Base-by-base conservation (phyloP, 768 basidiomycete genomes). In the Russula sp. region DNA sequence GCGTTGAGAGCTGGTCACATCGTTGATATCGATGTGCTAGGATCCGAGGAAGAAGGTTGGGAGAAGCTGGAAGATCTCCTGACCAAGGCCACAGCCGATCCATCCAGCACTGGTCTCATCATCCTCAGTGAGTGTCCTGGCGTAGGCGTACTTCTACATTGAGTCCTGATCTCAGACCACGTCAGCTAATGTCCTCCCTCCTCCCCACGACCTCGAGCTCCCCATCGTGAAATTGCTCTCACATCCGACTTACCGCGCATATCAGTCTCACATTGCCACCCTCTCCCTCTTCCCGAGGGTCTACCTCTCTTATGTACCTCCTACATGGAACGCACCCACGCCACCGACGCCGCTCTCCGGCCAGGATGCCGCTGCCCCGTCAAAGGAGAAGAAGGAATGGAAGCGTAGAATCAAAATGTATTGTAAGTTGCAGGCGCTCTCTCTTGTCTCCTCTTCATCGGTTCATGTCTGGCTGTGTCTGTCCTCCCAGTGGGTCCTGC, bases 151-250 rank as follows among this genome's bases (percentile, higher is more conserved):
- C 49, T 64, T 35, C 34, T 11, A 2, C 22, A 32, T 55, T 54
- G 42, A 27, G 22, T 32, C 47, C 52, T 57, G 39, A 55, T 54
- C 50, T 68, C 39, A 66, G 57, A 55, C 64, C n/a, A n/a, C 63
- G 14, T 50, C 48, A 94, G 91, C 87, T 57, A 91, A 90, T 71
- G 74, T 90, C 47, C 79, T 94, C 10, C 91, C 90, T 49, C 91
- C 91, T 42, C 87, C 91, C 0, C 83, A 88, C 67, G 84, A 85
- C 67, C 78, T 89, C 42, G 75, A 81, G 56, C 71, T 87, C 49
- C 87, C 90, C 1, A 86, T 90, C 62, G 87, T 91, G 45, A 85
- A 87, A 73, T 77, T 92, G 71, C 86, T 92, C 79, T 88, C 84
- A 53, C 87, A 91, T 69, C 85, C 88, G 2, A 79, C 80, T 0